Evolutionary conservation across 2,329 filamentous ascomycete species (phyloP).

Genomic region (Alternaria incomplexa): DNA sequence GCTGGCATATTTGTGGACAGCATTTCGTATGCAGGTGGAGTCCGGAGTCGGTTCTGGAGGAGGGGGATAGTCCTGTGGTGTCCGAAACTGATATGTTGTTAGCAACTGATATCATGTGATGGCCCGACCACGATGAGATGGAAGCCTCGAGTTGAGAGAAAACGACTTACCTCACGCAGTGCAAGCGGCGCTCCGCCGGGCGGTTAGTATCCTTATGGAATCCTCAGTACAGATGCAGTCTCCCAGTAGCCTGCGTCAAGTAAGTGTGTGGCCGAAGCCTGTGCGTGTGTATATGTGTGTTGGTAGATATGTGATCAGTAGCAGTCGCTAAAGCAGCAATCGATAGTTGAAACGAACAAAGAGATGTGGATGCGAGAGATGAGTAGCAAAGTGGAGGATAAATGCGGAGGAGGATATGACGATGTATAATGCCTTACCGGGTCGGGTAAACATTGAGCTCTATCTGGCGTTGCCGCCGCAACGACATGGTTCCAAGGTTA

Average conservation of each 20-base stretch:
- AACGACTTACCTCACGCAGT: constrained; percentile 74
- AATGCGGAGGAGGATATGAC: constrained; percentile 36
- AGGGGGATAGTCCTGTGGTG: constrained; percentile 42
- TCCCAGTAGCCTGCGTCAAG: constrained; percentile 46
- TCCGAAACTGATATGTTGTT: constrained; percentile 48
- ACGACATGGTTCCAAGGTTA: background rate
- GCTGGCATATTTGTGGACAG: constrained; percentile 74
- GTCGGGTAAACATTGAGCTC: constrained; percentile 31
- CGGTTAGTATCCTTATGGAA: constrained; percentile 57
- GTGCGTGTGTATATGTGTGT: constrained; percentile 21
- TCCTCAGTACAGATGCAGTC: constrained; percentile 52
- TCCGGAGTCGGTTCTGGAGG: constrained; percentile 63
- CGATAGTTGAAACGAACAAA: constrained; percentile 27
- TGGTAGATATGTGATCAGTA: constrained; percentile 10
- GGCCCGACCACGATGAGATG: background rate
- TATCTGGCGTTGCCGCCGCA: background rate
- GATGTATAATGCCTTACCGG: constrained; percentile 30
- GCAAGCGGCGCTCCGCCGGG: constrained; percentile 81
- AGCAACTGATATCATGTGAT: constrained; percentile 15
- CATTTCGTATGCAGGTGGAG: constrained; percentile 76
- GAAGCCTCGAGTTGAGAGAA: background rate
- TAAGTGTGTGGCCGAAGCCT: constrained; percentile 46
- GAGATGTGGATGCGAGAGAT: constrained; percentile 30
- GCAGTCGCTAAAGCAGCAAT: constrained; percentile 13
- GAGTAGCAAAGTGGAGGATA: constrained; percentile 27